Conservation (phyloP, 1,284 basidiomycete genomes). For the Vanrija humicola region DNA sequence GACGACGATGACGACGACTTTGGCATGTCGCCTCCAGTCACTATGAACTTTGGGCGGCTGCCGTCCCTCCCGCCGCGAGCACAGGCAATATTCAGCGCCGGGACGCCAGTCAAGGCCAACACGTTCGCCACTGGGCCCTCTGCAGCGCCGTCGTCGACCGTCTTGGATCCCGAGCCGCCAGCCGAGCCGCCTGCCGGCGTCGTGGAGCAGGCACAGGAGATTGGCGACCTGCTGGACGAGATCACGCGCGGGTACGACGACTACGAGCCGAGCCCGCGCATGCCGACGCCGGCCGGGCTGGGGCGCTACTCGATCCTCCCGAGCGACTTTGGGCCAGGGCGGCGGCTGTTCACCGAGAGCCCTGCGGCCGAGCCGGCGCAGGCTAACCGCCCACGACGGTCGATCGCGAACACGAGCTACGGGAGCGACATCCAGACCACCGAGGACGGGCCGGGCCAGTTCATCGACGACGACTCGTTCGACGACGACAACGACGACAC, state of each 20-base stretch:
- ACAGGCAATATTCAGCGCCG: constrained; percentile 51
- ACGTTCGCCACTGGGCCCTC: background rate
- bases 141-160: too few species aligned
- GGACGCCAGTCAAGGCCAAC: constrained; percentile 47
- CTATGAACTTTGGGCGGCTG: constrained; percentile 63
- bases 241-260: constrained; percentile 22
- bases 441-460: constrained; percentile 8
- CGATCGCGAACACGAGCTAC: constrained; percentile 37
- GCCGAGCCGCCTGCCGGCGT: background rate
- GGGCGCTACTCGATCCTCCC: constrained; percentile 36
- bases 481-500: constrained; percentile 13
- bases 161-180: background rate
- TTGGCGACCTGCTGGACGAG: constrained; percentile 44
- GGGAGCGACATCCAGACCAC: constrained; percentile 29
- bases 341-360: constrained; percentile 10
- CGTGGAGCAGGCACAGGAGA: background rate
- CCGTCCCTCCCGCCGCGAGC: constrained; percentile 60
- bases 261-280: constrained; percentile 28
- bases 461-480: constrained; percentile 12
- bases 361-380: background rate
- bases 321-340: constrained; percentile 16
- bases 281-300: constrained; percentile 32
- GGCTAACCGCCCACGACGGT: constrained; percentile 15
- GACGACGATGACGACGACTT: constrained; percentile 52
- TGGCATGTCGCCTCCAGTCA: constrained; percentile 81